Evolutionary conservation across 148 eudicot genomes (phyloP).

Genomic region (Rhododendron vialii): DNA sequence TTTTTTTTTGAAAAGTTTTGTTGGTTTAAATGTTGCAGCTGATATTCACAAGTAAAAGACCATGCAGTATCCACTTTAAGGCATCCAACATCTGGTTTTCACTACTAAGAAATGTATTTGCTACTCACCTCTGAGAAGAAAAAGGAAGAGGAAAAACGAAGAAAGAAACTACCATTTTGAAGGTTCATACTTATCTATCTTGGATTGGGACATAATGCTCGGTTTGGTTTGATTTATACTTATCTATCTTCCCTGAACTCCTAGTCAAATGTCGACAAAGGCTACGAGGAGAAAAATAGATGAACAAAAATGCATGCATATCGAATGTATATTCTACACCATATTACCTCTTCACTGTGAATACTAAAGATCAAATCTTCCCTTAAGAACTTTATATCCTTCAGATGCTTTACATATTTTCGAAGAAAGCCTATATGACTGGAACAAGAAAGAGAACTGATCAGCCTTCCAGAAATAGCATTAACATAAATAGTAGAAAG

Average conservation of each 20-base stretch:
- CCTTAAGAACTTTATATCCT: constrained; percentile 72
- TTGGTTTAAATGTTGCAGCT: not conserved
- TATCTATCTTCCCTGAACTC: not conserved
- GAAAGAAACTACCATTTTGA: not conserved
- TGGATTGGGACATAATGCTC: too few relatives aligned
- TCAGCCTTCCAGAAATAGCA: constrained; percentile 7
- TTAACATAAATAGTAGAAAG: not conserved
- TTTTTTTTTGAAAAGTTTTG: too few relatives aligned
- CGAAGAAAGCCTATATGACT: constrained; percentile 87
- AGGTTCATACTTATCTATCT: not conserved
- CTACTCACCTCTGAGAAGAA: not conserved
- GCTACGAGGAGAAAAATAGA: not conserved
- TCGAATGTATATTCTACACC: not conserved
- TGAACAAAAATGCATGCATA: not conserved
- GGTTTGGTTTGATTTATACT: not conserved
- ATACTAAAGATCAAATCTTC: constrained; percentile 82
- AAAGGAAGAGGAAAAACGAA: not conserved
- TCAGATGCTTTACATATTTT: constrained; percentile 69
- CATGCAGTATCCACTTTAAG: not conserved
- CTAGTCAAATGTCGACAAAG: not conserved
- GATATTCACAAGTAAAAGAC: not conserved
- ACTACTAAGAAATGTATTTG: not conserved
- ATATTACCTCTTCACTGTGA: constrained; percentile 85
- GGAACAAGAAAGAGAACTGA: constrained; percentile 18
- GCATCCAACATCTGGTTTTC: not conserved